Conservation (phyloP, 352 stramenopile species). For the Globisporangium iwayamae region DNA sequence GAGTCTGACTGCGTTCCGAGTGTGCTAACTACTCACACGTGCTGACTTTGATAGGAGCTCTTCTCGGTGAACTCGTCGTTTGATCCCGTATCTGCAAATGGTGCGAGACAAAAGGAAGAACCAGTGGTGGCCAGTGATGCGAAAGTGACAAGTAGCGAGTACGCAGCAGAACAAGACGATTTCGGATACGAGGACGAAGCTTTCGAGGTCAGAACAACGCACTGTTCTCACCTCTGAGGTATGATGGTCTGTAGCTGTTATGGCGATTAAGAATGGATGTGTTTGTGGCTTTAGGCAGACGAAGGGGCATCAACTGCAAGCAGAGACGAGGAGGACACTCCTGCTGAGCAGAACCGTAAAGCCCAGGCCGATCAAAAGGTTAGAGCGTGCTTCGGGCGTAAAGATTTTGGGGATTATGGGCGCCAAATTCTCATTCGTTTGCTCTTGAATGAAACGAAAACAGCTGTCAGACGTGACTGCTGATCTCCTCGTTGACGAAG, state of each 20-base stretch:
- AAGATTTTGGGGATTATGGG: not conserved
- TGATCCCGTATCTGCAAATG: constrained; percentile 11
- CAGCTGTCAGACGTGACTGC: not conserved
- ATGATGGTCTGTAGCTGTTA: not conserved
- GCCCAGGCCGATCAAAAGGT: not conserved
- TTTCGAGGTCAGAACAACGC: constrained; percentile 39
- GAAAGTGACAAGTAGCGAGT: not conserved
- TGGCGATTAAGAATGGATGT: not conserved
- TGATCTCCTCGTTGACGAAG: not conserved
- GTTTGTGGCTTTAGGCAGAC: not conserved
- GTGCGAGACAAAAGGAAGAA: constrained; percentile 9
- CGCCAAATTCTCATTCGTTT: not conserved
- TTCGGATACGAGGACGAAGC: constrained; percentile 80
- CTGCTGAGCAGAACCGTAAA: not conserved
- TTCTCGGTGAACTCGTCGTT: constrained; percentile 23
- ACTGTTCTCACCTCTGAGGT: not conserved
- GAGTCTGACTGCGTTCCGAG: not conserved
- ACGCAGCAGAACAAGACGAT: constrained; percentile 21
- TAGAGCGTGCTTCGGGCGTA: not conserved
- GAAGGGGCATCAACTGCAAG: not conserved
- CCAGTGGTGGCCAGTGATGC: not conserved
- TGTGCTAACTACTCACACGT: not conserved
- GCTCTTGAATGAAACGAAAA: not conserved
- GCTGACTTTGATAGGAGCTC: constrained; percentile 7
- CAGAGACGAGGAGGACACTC: not conserved